These are phyloP conservation scores for Parasarocladium wereldwijsianum DNA, from an alignment of 2,329 filamentous ascomycete genomes.

Conservation along the genomic window DNA sequence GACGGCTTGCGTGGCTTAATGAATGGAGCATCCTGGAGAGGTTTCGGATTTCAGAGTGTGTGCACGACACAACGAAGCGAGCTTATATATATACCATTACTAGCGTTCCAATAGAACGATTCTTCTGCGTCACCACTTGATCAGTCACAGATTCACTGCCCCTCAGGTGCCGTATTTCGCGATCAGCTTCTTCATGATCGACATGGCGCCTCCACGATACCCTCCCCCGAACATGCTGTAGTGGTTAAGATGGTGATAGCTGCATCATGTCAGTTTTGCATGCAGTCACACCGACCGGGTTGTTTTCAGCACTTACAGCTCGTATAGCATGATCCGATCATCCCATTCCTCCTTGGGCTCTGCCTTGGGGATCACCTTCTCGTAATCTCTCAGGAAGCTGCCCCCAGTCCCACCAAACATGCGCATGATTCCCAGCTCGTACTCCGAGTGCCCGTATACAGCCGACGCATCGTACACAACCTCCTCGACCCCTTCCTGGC, in stretches of 20 bases:
- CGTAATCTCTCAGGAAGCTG: slow-evolving; percentile 65
- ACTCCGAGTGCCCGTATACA: slow-evolving; percentile 79
- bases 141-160: no score
- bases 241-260: slow-evolving; percentile 85
- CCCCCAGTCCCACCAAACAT: slow-evolving; percentile 86
- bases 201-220: slow-evolving; percentile 62
- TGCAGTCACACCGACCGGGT: no score
- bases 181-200: slow-evolving; percentile 63
- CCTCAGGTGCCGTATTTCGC: slow-evolving; percentile 51
- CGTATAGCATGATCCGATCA: slow-evolving; percentile 71
- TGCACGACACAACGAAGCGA: slow-evolving; percentile 5
- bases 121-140: slow-evolving; percentile 1
- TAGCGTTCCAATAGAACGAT: slow-evolving; percentile 4
- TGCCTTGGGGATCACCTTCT: slow-evolving; percentile 57
- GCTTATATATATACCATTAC: slow-evolving; percentile 11
- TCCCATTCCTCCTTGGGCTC: slow-evolving; percentile 73
- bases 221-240: slow-evolving; percentile 70
- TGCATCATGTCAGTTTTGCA: slow-evolving; percentile 19
- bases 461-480: slow-evolving; percentile 72
- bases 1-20: neutral
- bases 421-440: slow-evolving; percentile 82
- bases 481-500: slow-evolving; percentile 41
- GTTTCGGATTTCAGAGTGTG: neutral
- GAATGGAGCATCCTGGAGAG: neutral
- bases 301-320: slow-evolving; percentile 59